A percentile compares a stretch with the other conserved stretches of the same genome.
phyloP scores from a whole-genome alignment of 805 yeast species.

The Barnettozyma sp. region DNA sequence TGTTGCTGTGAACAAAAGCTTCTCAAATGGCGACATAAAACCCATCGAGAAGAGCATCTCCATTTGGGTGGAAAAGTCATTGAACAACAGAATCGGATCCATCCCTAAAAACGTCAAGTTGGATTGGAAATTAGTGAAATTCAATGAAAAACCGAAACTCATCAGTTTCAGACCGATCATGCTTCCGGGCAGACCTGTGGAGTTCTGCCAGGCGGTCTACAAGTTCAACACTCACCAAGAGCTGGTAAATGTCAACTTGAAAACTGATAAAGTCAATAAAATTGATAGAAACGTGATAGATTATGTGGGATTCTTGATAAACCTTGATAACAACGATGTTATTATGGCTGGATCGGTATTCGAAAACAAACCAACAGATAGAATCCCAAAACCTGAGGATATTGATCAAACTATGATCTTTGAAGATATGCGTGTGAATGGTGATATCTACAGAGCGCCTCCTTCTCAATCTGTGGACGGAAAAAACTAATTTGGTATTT shows the following conservation, averaged over 20 bases:
- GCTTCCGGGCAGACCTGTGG: conserved; percentile 46
- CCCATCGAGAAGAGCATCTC: conserved; percentile 41
- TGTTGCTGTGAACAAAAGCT: conserved; percentile 73
- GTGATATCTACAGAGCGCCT: conserved; percentile 30
- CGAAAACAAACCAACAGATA: conserved; percentile 44
- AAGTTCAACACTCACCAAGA: conserved; percentile 57
- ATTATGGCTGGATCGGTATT: conserved; percentile 61
- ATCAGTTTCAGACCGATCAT: conserved; percentile 64
- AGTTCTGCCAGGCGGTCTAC: conserved; percentile 54
- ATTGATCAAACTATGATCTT: conserved; percentile 23
- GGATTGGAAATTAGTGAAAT: conserved; percentile 72
- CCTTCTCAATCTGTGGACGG: no score
- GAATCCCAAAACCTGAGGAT: conserved; percentile 28
- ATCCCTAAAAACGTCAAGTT: conserved; percentile 54
- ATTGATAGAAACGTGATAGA: conserved; percentile 51
- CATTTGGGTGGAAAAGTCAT: conserved; percentile 57
- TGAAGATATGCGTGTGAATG: conserved; percentile 28
- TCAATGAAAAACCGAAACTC: conserved; percentile 66
- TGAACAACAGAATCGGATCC: conserved; percentile 42
- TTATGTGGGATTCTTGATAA: conserved; percentile 54
- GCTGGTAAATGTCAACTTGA: conserved; percentile 41
- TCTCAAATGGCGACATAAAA: conserved; percentile 53
- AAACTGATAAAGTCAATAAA: conserved; percentile 38
- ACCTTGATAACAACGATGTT: conserved; percentile 51
- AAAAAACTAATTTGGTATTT: no score